Evolutionary conservation across 2,329 filamentous ascomycete species (phyloP).

Genomic region (Monilinia polystroma): DNA sequence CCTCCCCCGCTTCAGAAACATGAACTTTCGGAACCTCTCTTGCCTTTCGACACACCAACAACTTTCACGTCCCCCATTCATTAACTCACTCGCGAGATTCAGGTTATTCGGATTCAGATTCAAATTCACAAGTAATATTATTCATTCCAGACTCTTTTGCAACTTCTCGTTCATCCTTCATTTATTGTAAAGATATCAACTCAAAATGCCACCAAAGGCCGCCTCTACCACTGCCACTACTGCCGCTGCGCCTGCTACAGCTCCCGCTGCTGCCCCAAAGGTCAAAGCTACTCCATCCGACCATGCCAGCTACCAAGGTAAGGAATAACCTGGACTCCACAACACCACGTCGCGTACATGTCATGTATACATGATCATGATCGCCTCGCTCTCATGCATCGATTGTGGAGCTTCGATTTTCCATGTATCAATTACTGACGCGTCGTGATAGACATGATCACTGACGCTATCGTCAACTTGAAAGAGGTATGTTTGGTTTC

Average conservation of each 20-base stretch:
- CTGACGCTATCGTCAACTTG: constrained; percentile 39
- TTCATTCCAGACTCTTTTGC: not conserved
- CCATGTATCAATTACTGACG: constrained; percentile 29
- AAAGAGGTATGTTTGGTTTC: constrained; percentile 37
- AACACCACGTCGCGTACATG: constrained; percentile 47
- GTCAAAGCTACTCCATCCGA: constrained; percentile 54
- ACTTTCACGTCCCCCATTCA: not conserved
- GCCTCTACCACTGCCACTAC: constrained; percentile 41
- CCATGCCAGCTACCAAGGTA: constrained; percentile 67
- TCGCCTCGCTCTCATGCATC: constrained; percentile 57
- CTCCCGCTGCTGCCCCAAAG: constrained; percentile 44
- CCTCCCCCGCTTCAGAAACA: constrained; percentile 16
- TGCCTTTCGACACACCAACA: constrained; percentile 1
- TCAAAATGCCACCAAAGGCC: constrained; percentile 66
- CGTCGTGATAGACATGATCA: constrained; percentile 39
- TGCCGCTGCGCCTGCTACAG: constrained; percentile 35
- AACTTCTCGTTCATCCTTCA: constrained; percentile 6
- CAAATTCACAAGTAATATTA: too few species aligned
- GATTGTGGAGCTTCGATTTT: constrained; percentile 37
- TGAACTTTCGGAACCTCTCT: constrained; percentile 16
- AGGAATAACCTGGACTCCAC: constrained; percentile 48
- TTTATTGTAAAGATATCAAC: constrained; percentile 12
- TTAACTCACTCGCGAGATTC: too few species aligned
- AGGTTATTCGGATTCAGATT: too few species aligned
- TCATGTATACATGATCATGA: constrained; percentile 42